Percentiles rank a stretch among this genome's conserved stretches.
Conservation (phyloP, 139 green algal genomes). For the Pleodorina starrii region DNA sequence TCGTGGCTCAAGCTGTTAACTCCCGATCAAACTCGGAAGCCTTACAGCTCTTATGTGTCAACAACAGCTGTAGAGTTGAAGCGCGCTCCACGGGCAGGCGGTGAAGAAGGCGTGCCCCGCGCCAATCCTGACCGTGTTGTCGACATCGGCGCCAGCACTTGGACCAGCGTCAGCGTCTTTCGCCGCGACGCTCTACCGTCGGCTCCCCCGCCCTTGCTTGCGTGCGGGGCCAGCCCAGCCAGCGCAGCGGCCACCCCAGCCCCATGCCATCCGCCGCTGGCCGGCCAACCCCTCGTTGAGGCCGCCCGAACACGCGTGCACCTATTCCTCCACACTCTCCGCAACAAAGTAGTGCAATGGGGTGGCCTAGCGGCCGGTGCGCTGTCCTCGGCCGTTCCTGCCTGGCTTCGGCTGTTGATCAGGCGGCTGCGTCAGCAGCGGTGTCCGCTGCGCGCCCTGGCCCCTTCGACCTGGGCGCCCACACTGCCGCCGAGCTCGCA, state of each 20-base stretch:
- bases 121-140: not conserved
- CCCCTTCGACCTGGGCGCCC: too few species aligned
- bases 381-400: too few species aligned
- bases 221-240: not conserved
- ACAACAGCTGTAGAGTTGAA: not conserved
- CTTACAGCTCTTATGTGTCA: not conserved
- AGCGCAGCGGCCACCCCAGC: not conserved
- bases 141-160: not conserved
- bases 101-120: not conserved
- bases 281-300: not conserved
- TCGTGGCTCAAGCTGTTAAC: not conserved
- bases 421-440: too few species aligned
- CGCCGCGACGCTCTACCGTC: not conserved
- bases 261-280: conserved; percentile 2
- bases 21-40: not conserved
- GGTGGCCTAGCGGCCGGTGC: not conserved
- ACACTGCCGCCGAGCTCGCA: too few species aligned
- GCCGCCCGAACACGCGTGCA: not conserved
- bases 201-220: not conserved
- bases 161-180: not conserved
- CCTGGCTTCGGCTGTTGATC: too few species aligned
- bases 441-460: too few species aligned
- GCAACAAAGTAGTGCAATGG: not conserved
- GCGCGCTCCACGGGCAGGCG: not conserved
- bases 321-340: not conserved